Base-by-base conservation (phyloP, 2,329 filamentous ascomycete genomes). In the Teratosphaeria nubilosa region DNA sequence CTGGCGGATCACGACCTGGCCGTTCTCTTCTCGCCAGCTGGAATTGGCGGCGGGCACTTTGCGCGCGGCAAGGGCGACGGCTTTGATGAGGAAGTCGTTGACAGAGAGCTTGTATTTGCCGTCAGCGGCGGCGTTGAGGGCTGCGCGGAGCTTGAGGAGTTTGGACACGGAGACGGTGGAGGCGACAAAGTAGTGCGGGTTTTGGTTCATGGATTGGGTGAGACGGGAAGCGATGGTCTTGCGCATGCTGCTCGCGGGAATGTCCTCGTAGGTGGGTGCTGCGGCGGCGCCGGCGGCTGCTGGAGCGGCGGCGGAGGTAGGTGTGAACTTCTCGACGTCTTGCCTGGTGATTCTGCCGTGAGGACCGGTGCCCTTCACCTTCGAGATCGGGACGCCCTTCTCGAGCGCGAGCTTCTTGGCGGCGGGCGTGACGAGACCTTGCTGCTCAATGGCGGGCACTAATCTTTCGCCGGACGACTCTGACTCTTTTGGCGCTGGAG, bases 31-130 rank as follows among this genome's bases (percentile, higher is more conserved):
- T 57, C 80, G 79, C 92, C 94, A 99, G 74, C 89, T 92, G 55
- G 91, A 91, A 84, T 99, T 99, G 77, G 91, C 94, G 64, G 88
- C 84, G 60, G 94, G 94, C 54, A 97, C 91, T 83, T 96, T 96
- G 79, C 87, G 87, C 73, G 87, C 90, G 62, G 94, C 94, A 63
- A 88, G 80, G 60, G 85, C 89, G 59, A 92, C 89, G 67, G 92
- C 94, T 84, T 99, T 99, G 83, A 99, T 90, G 63, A 99, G 82
- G 83, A 99, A 96, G 78, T 99, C 94, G 78, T 99, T 99, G 78
- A 99, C 90, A n/a, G 91, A 96, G 60, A 99, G 88, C 85, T 96
- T 99, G 85, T 96, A 99, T 77, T 91, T 86, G 78, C 92, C 94
- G 63, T 96, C 87, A 53, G 90, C 81, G 13, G 88, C 86, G 72